These are phyloP conservation scores for Tilletiaria anomala DNA, from an alignment of 1,284 basidiomycete species.

Conservation along the genomic window DNA sequence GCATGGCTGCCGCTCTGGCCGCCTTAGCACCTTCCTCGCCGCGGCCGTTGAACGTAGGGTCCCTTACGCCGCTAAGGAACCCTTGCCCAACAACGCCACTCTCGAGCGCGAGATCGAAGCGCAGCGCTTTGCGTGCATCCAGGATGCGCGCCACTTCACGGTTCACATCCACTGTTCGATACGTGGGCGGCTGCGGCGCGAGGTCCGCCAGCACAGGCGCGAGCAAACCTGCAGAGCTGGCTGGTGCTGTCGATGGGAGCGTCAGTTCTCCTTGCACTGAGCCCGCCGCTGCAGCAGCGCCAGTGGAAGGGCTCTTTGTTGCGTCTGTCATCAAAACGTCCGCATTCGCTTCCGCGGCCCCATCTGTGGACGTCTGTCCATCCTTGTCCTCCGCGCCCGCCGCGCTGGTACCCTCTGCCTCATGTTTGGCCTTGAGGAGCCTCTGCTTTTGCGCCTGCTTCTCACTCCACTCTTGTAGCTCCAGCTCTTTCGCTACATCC, in stretches of 20 bases:
- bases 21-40: slow-evolving; percentile 23
- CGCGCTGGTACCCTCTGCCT: not conserved
- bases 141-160: slow-evolving; percentile 78
- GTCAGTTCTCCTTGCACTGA: too few species aligned
- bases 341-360: too few species aligned
- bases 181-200: slow-evolving; percentile 58
- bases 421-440: not conserved
- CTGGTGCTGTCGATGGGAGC: slow-evolving; percentile 7
- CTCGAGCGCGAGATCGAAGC: slow-evolving; percentile 39
- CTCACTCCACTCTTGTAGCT: slow-evolving; percentile 15
- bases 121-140: slow-evolving; percentile 50
- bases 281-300: too few species aligned
- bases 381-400: not conserved
- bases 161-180: slow-evolving; percentile 74
- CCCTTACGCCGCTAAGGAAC: slow-evolving; percentile 17
- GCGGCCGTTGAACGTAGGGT: slow-evolving; percentile 13
- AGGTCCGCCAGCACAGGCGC: slow-evolving; percentile 59
- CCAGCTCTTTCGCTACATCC: slow-evolving; percentile 28
- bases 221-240: slow-evolving; percentile 18
- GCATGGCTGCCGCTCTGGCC: slow-evolving; percentile 25
- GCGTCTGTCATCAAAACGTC: too few species aligned
- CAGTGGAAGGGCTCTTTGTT: too few species aligned
- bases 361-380: not conserved
- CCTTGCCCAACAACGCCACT: slow-evolving; percentile 13
- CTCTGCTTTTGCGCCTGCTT: too few species aligned